Evolutionary conservation across 768 basidiomycete species (phyloP).

Genomic region (Termitomyces sp.): DNA sequence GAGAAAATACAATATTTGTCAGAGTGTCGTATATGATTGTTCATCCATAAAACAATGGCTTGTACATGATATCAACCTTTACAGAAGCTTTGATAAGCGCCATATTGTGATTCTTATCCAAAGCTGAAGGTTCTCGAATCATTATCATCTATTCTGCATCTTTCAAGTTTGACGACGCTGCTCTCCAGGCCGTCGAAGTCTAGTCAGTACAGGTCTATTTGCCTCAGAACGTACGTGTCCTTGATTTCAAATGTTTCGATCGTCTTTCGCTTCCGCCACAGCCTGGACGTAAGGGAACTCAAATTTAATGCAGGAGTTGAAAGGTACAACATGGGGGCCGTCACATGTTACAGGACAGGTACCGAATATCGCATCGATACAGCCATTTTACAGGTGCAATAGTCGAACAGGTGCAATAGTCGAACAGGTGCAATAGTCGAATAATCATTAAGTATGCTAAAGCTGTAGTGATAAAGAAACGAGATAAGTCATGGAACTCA

Average conservation of each 20-base stretch:
- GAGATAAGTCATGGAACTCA: background rate
- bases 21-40: background rate
- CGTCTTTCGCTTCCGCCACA: too few relatives aligned
- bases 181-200: too few relatives aligned
- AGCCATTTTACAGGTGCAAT: background rate
- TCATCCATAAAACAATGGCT: background rate
- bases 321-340: background rate
- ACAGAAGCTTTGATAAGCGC: background rate
- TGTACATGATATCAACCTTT: background rate
- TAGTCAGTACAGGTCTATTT: too few relatives aligned
- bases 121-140: background rate
- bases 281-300: too few relatives aligned
- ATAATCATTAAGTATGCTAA: background rate
- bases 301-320: too few relatives aligned
- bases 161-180: background rate
- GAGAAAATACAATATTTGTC: background rate
- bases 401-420: too few relatives aligned
- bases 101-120: background rate
- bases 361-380: background rate
- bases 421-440: background rate
- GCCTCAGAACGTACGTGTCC: too few relatives aligned
- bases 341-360: background rate
- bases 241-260: too few relatives aligned
- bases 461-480: background rate
- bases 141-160: background rate